phyloP scores from a whole-genome alignment of 352 stramenopile genomes.

The Aphanomyces euteiches region DNA sequence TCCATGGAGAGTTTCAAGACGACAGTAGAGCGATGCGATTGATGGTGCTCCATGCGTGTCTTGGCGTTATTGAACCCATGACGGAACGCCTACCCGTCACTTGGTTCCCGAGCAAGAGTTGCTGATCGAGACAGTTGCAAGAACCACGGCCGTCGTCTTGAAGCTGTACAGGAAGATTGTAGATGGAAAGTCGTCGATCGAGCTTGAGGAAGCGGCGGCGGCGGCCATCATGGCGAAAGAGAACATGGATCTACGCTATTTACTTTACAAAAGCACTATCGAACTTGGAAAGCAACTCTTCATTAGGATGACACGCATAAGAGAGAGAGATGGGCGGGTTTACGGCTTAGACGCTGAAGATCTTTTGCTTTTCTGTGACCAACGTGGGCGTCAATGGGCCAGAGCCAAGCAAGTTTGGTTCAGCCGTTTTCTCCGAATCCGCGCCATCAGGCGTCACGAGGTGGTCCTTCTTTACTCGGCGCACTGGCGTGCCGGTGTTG shows the following conservation, averaged over 20 bases:
- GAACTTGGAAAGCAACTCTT: background rate
- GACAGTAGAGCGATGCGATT: no score
- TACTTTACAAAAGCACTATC: background rate
- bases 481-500: background rate
- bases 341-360: conserved; percentile 23
- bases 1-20: no score
- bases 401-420: conserved; percentile 8
- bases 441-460: conserved; percentile 15
- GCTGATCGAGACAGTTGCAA: no score
- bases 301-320: background rate
- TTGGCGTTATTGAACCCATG: no score
- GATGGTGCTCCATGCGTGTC: no score
- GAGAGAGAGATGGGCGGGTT: background rate
- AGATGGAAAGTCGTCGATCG: background rate
- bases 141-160: no score
- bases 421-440: background rate
- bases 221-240: no score
- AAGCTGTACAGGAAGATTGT: background rate
- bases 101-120: no score
- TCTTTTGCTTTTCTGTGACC: conserved; percentile 14
- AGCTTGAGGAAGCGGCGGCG: background rate
- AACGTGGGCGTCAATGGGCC: conserved; percentile 4
- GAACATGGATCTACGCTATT: no score
- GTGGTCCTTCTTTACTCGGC: background rate
- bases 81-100: no score